phyloP scores from a whole-genome alignment of 129 eudicot genomes.

The Lactuca sativa region DNA sequence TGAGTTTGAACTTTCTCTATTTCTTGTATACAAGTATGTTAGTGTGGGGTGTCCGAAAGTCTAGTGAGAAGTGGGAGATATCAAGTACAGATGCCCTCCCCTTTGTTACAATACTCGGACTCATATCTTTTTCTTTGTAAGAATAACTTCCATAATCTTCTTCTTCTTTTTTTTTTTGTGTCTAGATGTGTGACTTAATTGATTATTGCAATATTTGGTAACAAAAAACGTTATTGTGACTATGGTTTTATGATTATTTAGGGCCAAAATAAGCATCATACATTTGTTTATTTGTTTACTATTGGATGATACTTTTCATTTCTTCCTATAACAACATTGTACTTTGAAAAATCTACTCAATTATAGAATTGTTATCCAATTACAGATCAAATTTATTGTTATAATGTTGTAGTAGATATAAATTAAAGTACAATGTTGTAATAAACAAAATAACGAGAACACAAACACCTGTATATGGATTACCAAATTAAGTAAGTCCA shows the following conservation, averaged over 20 bases:
- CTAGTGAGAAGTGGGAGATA: slow-evolving; percentile 77
- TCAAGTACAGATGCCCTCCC: slow-evolving; percentile 78
- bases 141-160: slow-evolving; percentile 18
- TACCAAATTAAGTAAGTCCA: too few species aligned
- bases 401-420: too few species aligned
- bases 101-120: slow-evolving; percentile 63
- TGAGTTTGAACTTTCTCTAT: slow-evolving; percentile 49
- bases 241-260: slow-evolving; percentile 4
- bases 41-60: slow-evolving; percentile 65
- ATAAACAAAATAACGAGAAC: too few species aligned
- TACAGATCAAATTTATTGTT: too few species aligned
- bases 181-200: slow-evolving; percentile 4
- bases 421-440: neutral
- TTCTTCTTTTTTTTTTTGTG: neutral
- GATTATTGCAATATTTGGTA: neutral
- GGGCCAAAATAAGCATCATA: neutral
- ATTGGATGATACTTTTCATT: neutral
- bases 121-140: slow-evolving; percentile 77
- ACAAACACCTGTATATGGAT: too few species aligned
- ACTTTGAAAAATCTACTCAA: too few species aligned
- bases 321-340: too few species aligned
- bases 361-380: too few species aligned
- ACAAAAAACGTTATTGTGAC: neutral
- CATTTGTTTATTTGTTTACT: too few species aligned
- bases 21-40: slow-evolving; percentile 70